Evolutionary conservation across 108 stramenopile species (phyloP).

Genomic region (Asterionellopsis glacialis): DNA sequence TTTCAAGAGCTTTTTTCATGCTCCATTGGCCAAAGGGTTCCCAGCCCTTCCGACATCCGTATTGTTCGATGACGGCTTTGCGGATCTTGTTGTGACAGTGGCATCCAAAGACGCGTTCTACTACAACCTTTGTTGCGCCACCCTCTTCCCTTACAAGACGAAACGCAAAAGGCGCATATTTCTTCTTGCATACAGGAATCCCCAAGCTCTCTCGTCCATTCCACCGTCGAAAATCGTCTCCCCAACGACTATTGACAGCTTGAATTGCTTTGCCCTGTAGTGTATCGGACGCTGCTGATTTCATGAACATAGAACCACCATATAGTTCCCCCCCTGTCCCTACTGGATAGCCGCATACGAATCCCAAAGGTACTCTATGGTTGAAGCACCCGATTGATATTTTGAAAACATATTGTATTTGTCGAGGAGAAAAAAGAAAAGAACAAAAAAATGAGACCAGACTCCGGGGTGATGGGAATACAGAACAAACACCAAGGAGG

Average conservation of each 20-base stretch:
- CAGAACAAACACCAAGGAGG: no score
- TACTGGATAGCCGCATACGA: slow-evolving; percentile 84
- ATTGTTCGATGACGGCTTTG: slow-evolving; percentile 48
- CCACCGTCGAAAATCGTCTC: slow-evolving; percentile 39
- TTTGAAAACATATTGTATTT: no score
- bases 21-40: slow-evolving; percentile 88
- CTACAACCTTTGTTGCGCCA: slow-evolving; percentile 26
- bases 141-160: slow-evolving; percentile 9
- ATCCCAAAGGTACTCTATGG: slow-evolving; percentile 85
- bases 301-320: slow-evolving; percentile 79
- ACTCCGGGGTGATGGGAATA: no score
- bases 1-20: slow-evolving; percentile 58
- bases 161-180: slow-evolving; percentile 80
- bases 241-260: slow-evolving; percentile 74
- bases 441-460: no score
- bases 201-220: slow-evolving; percentile 68
- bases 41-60: slow-evolving; percentile 77
- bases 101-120: slow-evolving; percentile 83
- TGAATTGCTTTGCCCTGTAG: slow-evolving; percentile 80
- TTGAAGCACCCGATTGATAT: not conserved
- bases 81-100: slow-evolving; percentile 55
- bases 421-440: no score
- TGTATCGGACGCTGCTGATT: slow-evolving; percentile 74
- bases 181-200: slow-evolving; percentile 86
- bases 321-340: slow-evolving; percentile 71